Base-by-base conservation (phyloP, 2,329 filamentous ascomycete species). In the Arthrobotrys sphaeroides region DNA sequence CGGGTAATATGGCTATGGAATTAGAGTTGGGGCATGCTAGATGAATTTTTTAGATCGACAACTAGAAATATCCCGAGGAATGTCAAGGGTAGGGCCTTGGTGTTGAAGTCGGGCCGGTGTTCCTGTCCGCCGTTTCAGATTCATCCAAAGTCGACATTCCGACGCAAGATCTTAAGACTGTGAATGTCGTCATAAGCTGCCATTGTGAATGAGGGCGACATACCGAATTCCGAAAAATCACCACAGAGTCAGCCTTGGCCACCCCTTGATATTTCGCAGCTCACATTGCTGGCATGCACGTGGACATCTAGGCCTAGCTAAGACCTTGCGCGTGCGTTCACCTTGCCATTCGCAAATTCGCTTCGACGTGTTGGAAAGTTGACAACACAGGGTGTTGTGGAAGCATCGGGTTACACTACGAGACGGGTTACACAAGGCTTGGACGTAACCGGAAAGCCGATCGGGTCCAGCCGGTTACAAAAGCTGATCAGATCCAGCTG, bases 101-200 rank as follows among this genome's bases (percentile, higher is more conserved):
- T 57, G 62, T 47, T 47, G 49, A 28, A 49, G 10, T 18, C 61
- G 61, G 62, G 22, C 68, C 68, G 68, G 38, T 60, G 59, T 73
- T 73, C 68, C 68, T 45, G 40, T 59, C 28, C n/a, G 13, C 55
- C 36, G 68, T 73, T 73, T 73, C 68, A 73, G 22, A 20, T 65
- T 64, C 68, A 20, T 65, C 68, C 68, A 47, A 65, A 73, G 53
- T 55, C 47, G 12, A 22, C 33, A 40, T 43, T 42, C 55, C 45
- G 45, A 55, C 42, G 10, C 9, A 28, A n/a, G n/a, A n/a, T n/a
- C n/a, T n/a, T n/a, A n/a, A 13, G 47, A 9, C 28, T 9, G 24
- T 42, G 22, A 1, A 70, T 70, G 42, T 62, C 66, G 55, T 70
- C 66, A 70, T 70, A 31, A 6, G n/a, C 28, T 18, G 6, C 4